These are phyloP conservation scores for Nitzschia inconspicua DNA, from an alignment of 108 stramenopile genomes.

Conservation along the genomic window DNA sequence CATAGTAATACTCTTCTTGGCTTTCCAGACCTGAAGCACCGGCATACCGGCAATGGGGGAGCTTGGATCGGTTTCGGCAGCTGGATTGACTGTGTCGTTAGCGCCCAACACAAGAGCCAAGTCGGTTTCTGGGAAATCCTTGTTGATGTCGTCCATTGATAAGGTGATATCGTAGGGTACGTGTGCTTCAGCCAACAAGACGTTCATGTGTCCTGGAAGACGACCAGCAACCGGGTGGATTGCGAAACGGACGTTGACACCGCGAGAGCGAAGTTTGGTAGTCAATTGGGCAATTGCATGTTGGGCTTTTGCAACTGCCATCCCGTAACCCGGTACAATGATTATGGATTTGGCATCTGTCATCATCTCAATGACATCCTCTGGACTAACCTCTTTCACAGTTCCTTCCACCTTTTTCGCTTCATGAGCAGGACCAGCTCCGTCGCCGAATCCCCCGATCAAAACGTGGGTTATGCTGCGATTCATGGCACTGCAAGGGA, in stretches of 20 bases:
- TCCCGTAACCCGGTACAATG: conserved; percentile 86
- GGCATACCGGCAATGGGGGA: conserved; percentile 71
- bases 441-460: conserved; percentile 66
- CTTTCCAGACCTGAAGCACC: conserved; percentile 81
- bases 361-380: conserved; percentile 53
- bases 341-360: conserved; percentile 59
- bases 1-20: conserved; percentile 71
- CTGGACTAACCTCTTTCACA: conserved; percentile 39
- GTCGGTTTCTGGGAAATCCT: conserved; percentile 67
- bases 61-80: conserved; percentile 80
- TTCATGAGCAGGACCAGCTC: conserved; percentile 21
- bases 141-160: conserved; percentile 50
- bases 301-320: conserved; percentile 86
- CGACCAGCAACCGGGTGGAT: conserved; percentile 89
- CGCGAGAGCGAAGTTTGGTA: conserved; percentile 53
- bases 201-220: conserved; percentile 80
- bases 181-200: conserved; percentile 82
- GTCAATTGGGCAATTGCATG: conserved; percentile 70
- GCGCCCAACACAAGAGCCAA: conserved; percentile 43
- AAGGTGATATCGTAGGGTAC: conserved; percentile 76
- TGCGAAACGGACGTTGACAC: conserved; percentile 72
- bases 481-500: conserved; percentile 63
- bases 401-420: conserved; percentile 34
- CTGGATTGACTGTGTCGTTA: conserved; percentile 84
- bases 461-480: conserved; percentile 71